Conservation (phyloP, 805 yeast species). For the Lachancea cidri region DNA sequence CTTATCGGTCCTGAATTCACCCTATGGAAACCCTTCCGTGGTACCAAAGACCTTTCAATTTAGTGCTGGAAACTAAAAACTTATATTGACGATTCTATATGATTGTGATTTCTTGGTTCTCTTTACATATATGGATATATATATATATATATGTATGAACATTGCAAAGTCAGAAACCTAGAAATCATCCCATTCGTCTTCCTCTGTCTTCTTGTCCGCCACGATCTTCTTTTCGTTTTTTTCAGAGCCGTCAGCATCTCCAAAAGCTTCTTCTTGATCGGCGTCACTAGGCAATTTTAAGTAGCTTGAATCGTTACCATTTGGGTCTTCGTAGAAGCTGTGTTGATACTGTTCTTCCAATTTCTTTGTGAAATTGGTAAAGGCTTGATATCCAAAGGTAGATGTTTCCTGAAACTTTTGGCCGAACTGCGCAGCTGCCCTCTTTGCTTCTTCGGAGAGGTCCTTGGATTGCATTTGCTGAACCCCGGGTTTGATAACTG, state of each 20-base stretch:
- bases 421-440: slow-evolving; percentile 96
- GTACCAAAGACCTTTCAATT: no score
- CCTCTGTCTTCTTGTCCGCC: slow-evolving; percentile 22
- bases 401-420: slow-evolving; percentile 90
- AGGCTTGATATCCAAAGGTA: slow-evolving; percentile 64
- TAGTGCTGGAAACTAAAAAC: no score
- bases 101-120: not conserved
- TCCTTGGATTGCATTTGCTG: slow-evolving; percentile 71
- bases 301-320: slow-evolving; percentile 20
- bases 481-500: slow-evolving; percentile 87
- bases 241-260: no score
- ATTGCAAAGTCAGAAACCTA: slow-evolving; percentile 36
- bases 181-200: slow-evolving; percentile 26
- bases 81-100: no score
- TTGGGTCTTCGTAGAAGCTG: slow-evolving; percentile 32
- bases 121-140: not conserved
- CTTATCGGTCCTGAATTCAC: no score
- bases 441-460: slow-evolving; percentile 69
- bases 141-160: no score
- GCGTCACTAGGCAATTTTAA: slow-evolving; percentile 51
- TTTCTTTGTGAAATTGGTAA: slow-evolving; percentile 49
- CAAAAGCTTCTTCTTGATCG: slow-evolving; percentile 31
- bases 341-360: slow-evolving; percentile 33
- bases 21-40: no score
- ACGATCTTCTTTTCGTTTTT: no score